Base-by-base conservation (phyloP, 2,329 filamentous ascomycete genomes). In the Neofusicoccum sp. region DNA sequence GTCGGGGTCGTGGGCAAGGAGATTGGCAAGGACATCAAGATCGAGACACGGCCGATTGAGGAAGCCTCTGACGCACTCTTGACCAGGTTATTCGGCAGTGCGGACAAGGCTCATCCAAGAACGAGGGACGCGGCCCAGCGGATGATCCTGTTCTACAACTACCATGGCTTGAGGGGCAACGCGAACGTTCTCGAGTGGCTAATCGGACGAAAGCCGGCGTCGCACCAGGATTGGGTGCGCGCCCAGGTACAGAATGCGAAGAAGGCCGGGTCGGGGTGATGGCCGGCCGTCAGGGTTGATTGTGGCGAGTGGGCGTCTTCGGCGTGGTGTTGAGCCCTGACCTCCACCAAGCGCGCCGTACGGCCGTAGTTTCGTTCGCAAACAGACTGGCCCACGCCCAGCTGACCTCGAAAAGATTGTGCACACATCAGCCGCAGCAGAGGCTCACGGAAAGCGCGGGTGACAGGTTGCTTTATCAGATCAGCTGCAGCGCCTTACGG, bases 1-100 rank as follows among this genome's bases (percentile, higher is more conserved):
- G 49, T 69, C 40, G 12, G 3, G 1, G 64, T 69, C 16, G 61
- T 69, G 8, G 53, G 58, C 1, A 53, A 65, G 33, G 66, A 60
- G 44, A 65, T 70, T 26, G 69, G 67, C 6, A 73, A 68, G 61
- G 51, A 68, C 14, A 62, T 72, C 40, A 56, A 63, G 57, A 57
- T 70, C 6, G 58, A 65, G 49, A 56, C 60, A 24, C 63, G 41
- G 33, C 34, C 63, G 26, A 65, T 65, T 30, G 62, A 65, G 6
- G 66, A 68, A 12, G 68, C 64, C 3, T 61, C 69, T 20, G 62
- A 66, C 12, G 24, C 49, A 4, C 31, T 61, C 12, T 33, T 45
- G n/a, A 40, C 31, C 24, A 63, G 62, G 45, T 28, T 67, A 4
- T 58, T 43, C 16, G 60, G 60, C 9, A 57, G 44, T 16, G 20